phyloP scores from a whole-genome alignment of 306 rosid genomes.

The Ormosia semicastrata region DNA sequence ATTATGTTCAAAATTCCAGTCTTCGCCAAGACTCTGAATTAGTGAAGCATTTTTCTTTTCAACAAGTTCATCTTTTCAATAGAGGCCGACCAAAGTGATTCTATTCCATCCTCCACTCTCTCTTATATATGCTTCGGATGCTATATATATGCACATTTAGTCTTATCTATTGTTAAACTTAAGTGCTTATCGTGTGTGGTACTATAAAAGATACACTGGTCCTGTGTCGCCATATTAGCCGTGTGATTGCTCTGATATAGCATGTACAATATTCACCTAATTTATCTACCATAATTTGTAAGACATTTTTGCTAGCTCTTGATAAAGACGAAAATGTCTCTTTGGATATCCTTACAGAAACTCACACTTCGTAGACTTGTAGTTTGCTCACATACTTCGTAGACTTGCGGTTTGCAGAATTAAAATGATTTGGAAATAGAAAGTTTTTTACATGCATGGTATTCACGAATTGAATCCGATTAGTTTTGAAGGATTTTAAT shows the following conservation, averaged over 20 bases:
- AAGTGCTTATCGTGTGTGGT: neutral
- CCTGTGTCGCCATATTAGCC: neutral
- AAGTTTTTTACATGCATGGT: neutral
- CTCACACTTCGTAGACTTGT: neutral
- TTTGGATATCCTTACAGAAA: neutral
- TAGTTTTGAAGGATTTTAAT: neutral
- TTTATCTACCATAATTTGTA: neutral
- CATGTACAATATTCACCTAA: neutral
- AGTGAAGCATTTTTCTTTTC: constrained; percentile 30
- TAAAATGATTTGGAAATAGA: neutral
- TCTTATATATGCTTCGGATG: constrained; percentile 42
- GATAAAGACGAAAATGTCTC: neutral
- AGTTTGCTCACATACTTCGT: neutral
- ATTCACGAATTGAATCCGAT: neutral
- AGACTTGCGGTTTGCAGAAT: neutral
- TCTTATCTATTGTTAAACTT: constrained; percentile 14
- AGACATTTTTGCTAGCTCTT: neutral
- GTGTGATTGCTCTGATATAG: neutral
- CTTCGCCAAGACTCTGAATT: constrained; percentile 57
- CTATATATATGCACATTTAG: constrained; percentile 24
- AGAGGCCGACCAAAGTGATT: constrained; percentile 97
- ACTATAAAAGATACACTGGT: neutral
- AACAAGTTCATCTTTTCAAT: constrained; percentile 42
- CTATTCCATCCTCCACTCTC: constrained; percentile 83
- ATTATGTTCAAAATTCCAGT: constrained; percentile 34